Percentiles rank a stretch among this genome's conserved stretches.
Conservation (phyloP, 805 yeast genomes). For the Barnettozyma pratensis region DNA sequence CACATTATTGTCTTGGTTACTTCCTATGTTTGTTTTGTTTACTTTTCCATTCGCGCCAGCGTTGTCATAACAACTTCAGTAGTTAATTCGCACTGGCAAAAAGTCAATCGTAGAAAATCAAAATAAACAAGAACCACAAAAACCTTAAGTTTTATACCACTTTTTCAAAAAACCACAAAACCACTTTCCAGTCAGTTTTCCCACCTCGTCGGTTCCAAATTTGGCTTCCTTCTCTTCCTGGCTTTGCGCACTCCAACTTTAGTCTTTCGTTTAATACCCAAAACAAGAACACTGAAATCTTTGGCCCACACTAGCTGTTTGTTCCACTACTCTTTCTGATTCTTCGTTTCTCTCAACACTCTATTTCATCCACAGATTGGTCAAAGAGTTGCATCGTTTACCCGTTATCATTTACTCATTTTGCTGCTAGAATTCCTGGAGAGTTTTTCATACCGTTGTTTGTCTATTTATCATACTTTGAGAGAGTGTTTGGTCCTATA, state of each 20-base stretch:
- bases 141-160: background rate
- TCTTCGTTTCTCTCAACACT: background rate
- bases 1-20: background rate
- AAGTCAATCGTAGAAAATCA: background rate
- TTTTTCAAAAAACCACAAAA: background rate
- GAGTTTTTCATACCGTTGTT: no score
- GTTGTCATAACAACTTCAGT: background rate
- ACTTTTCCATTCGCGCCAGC: background rate
- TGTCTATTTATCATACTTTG: no score
- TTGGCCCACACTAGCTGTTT: background rate
- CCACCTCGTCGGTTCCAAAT: background rate
- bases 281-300: background rate
- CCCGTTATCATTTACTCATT: background rate
- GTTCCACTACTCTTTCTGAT: background rate
- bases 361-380: background rate
- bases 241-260: background rate
- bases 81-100: no score
- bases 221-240: background rate
- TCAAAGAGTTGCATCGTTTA: no score
- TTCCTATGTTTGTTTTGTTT: background rate
- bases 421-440: no score
- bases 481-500: no score
- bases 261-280: background rate
- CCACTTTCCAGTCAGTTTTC: background rate
- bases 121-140: slow-evolving; percentile 4